Percentiles rank a stretch among this genome's conserved stretches.
Evolutionary conservation across 2,329 filamentous ascomycete species (phyloP).

Genomic region (Sporothrix euskadiensis): DNA sequence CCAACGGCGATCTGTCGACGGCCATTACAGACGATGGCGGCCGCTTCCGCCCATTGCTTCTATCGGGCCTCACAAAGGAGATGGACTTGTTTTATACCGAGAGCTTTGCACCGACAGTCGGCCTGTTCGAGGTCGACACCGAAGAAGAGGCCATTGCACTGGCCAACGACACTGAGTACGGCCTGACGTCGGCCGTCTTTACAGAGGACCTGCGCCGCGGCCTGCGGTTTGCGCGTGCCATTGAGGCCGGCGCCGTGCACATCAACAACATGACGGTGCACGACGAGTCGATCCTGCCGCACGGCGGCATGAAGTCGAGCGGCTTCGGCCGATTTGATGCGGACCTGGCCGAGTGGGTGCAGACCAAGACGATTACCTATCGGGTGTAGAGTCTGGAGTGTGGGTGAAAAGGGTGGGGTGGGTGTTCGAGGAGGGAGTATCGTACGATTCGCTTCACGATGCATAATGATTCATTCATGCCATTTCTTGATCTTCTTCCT

Average conservation of each 20-base stretch:
- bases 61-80: conserved; percentile 60
- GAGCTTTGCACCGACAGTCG: conserved; percentile 75
- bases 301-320: conserved; percentile 67
- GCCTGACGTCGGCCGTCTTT: conserved; percentile 70
- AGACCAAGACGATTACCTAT: conserved; percentile 64
- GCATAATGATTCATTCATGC: not conserved
- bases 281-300: conserved; percentile 63
- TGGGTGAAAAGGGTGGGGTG: too few species aligned
- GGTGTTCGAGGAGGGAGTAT: not conserved
- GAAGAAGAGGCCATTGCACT: conserved; percentile 72
- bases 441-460: not conserved
- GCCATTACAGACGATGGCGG: not conserved
- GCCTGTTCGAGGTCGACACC: conserved; percentile 63
- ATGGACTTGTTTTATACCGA: conserved; percentile 78
- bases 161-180: conserved; percentile 82
- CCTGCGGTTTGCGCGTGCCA: conserved; percentile 58
- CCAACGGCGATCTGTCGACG: conserved; percentile 31
- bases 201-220: conserved; percentile 65
- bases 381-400: not conserved
- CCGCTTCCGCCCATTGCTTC: conserved; percentile 57
- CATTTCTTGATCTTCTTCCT: not conserved
- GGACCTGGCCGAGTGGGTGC: conserved; percentile 60
- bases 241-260: conserved; percentile 68
- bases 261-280: conserved; percentile 68
- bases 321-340: conserved; percentile 65